These are phyloP conservation scores for Boletus vermiculosoides DNA, from an alignment of 768 basidiomycete species.

Conservation along the genomic window DNA sequence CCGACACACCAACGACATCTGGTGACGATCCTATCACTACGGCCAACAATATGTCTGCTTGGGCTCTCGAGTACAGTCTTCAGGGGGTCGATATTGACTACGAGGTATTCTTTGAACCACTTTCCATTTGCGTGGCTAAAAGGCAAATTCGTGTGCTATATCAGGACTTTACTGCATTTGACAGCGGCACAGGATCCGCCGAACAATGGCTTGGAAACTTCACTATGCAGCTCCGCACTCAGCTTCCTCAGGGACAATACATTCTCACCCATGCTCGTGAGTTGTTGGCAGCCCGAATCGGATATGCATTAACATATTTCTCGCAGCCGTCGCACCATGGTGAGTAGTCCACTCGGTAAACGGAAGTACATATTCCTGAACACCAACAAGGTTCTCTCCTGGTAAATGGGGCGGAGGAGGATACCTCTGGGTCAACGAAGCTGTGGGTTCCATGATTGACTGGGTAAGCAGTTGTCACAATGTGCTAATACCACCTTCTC, in stretches of 20 bases:
- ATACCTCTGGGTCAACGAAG: slow-evolving; percentile 35
- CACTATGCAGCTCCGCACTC: slow-evolving; percentile 29
- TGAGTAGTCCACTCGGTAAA: slow-evolving; percentile 7
- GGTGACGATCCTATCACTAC: slow-evolving; percentile 34
- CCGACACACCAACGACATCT: slow-evolving; percentile 39
- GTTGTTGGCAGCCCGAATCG: too few species aligned
- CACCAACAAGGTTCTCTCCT: slow-evolving; percentile 26
- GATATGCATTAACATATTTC: too few species aligned
- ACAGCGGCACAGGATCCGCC: slow-evolving; percentile 36
- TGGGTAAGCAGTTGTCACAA: too few species aligned
- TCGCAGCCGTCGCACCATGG: slow-evolving; percentile 22
- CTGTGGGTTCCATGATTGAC: slow-evolving; percentile 44
- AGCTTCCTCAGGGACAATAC: slow-evolving; percentile 34
- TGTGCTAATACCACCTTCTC: neutral
- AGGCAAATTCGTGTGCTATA: too few species aligned
- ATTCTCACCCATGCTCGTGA: slow-evolving; percentile 37
- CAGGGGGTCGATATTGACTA: slow-evolving; percentile 58
- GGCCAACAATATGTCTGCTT: slow-evolving; percentile 45
- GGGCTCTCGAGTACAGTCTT: slow-evolving; percentile 45
- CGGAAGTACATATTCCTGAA: neutral
- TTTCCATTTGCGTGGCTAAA: too few species aligned
- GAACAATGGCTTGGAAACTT: slow-evolving; percentile 36
- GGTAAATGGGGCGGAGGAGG: slow-evolving; percentile 27
- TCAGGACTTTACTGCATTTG: slow-evolving; percentile 36
- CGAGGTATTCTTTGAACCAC: too few species aligned